Percentiles rank a stretch among this genome's conserved stretches.
These are phyloP conservation scores for Artemisia annua DNA, from an alignment of 129 eudicot genomes.

Conservation along the genomic window DNA sequence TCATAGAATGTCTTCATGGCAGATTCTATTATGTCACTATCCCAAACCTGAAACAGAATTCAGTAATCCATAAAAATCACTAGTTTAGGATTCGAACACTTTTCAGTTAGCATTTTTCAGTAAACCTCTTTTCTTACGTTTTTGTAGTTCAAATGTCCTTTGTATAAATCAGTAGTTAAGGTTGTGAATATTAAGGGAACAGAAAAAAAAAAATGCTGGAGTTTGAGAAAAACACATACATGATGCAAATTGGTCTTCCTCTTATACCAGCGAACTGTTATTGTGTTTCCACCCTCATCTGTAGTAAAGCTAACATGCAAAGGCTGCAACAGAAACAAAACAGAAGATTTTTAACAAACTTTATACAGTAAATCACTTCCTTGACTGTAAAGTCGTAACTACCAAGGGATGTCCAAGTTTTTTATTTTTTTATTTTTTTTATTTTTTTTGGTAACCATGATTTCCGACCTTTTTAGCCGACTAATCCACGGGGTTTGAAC, in stretches of 20 bases:
- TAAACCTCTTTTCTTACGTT: conserved; percentile 1
- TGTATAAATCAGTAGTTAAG: background rate
- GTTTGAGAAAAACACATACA: conserved; percentile 41
- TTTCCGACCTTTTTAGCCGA: too few relatives aligned
- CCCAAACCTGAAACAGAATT: conserved; percentile 80
- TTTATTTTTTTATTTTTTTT: too few relatives aligned
- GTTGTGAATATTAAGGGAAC: conserved; percentile 17
- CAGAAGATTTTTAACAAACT: background rate
- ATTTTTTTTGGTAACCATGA: too few relatives aligned
- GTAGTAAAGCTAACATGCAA: conserved; percentile 78
- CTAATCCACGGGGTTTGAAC: too few relatives aligned
- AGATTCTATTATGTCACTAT: conserved; percentile 84
- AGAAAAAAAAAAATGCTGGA: background rate
- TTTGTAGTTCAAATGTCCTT: background rate
- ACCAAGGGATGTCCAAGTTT: too few relatives aligned
- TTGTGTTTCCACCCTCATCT: conserved; percentile 90
- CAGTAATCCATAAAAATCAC: background rate
- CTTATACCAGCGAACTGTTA: conserved; percentile 74
- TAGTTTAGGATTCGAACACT: conserved; percentile 13
- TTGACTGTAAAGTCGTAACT: background rate
- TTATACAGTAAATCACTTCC: background rate
- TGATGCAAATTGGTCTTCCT: conserved; percentile 94
- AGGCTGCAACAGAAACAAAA: conserved; percentile 52
- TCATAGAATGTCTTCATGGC: conserved; percentile 81
- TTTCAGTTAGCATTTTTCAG: conserved; percentile 1